Conservation (phyloP, 73 alveolate genomes). For the Tetrahymena malaccensis region DNA sequence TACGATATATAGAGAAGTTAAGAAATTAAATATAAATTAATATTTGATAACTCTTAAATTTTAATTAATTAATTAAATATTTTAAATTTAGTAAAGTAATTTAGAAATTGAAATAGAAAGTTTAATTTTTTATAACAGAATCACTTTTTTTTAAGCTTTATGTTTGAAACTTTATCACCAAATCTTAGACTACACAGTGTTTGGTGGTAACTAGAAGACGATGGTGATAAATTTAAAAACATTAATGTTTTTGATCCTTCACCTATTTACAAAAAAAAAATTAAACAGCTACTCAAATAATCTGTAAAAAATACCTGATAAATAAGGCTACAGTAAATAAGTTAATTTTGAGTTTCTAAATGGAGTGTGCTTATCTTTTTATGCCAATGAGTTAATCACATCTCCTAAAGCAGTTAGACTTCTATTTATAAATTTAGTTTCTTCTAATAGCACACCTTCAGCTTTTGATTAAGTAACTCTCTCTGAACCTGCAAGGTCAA, state of each 20-base stretch:
- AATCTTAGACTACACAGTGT: conserved; percentile 30
- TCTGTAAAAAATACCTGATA: conserved; percentile 70
- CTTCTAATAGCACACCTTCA: conserved; percentile 68
- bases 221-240: conserved; percentile 89
- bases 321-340: conserved; percentile 63
- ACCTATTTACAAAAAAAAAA: background rate
- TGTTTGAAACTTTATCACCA: conserved; percentile 34
- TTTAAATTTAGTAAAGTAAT: background rate
- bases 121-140: too few relatives aligned
- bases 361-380: conserved; percentile 72
- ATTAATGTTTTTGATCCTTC: conserved; percentile 82
- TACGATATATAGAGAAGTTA: too few relatives aligned
- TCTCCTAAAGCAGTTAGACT: conserved; percentile 65
- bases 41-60: too few relatives aligned
- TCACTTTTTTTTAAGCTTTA: background rate
- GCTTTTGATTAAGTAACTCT: conserved; percentile 72
- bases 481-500: conserved; percentile 76
- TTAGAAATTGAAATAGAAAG: background rate
- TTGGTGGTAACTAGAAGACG: conserved; percentile 8
- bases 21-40: too few relatives aligned
- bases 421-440: conserved; percentile 62
- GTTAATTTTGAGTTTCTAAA: conserved; percentile 80
- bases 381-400: conserved; percentile 71
- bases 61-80: too few relatives aligned
- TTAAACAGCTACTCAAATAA: background rate